A percentile compares a stretch with the other conserved stretches of the same genome.
Evolutionary conservation across 768 basidiomycete genomes (phyloP).

Genomic region (Kwoniella sp.): DNA sequence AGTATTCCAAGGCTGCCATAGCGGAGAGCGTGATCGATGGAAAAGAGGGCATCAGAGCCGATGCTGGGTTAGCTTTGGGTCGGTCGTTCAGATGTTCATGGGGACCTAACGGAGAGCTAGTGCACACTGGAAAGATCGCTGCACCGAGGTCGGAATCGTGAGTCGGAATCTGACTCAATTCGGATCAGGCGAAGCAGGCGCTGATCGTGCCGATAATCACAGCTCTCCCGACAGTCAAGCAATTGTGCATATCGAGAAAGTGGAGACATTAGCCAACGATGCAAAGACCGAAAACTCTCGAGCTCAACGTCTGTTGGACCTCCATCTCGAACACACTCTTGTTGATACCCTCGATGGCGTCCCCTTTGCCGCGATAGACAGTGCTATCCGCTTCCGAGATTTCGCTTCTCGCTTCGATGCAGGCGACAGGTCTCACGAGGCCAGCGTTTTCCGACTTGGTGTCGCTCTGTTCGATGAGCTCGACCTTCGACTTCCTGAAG

Average conservation of each 20-base stretch:
- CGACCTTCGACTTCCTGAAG: constrained; percentile 65
- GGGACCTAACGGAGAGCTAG: constrained; percentile 77
- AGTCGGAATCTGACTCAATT: constrained; percentile 57
- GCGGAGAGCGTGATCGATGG: constrained; percentile 65
- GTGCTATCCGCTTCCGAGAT: constrained; percentile 72
- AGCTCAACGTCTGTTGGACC: constrained; percentile 69
- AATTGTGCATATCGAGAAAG: constrained; percentile 43
- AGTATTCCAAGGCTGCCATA: constrained; percentile 72
- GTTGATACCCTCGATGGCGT: constrained; percentile 66
- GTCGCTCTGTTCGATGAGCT: constrained; percentile 85
- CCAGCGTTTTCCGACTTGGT: constrained; percentile 83
- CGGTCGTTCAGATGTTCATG: constrained; percentile 87
- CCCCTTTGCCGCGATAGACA: constrained; percentile 62
- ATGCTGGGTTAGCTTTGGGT: constrained; percentile 83
- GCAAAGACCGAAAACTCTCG: constrained; percentile 51
- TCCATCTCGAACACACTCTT: constrained; percentile 73
- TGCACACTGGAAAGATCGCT: constrained; percentile 70
- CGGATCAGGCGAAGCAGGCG: background rate
- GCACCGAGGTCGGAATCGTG: constrained; percentile 33
- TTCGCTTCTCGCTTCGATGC: constrained; percentile 72
- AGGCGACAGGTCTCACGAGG: constrained; percentile 72
- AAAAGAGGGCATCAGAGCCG: constrained; percentile 68
- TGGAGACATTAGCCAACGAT: constrained; percentile 42
- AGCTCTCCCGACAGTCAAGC: constrained; percentile 36
- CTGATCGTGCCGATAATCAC: background rate